Conservation (phyloP, 441 rosid species). For the Gossypium trilobum region DNA sequence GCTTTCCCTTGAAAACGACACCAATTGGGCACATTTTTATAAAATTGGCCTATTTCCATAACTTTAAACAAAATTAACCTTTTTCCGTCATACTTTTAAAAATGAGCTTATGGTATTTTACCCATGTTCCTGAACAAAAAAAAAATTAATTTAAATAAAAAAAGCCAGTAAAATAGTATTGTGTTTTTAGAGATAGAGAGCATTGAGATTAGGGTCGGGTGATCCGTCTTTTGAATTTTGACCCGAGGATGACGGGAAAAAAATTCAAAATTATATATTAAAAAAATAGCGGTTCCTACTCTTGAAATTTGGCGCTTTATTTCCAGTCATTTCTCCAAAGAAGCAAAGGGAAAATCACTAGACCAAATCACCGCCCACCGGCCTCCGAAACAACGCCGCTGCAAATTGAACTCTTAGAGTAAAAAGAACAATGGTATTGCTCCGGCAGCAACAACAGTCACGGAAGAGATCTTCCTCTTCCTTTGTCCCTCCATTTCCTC, state of each 20-base stretch:
- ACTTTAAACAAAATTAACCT: too few species aligned
- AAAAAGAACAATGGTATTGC: slow-evolving; percentile 43
- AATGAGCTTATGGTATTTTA: too few species aligned
- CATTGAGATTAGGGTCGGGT: too few species aligned
- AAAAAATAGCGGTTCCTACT: background rate
- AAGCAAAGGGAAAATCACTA: background rate
- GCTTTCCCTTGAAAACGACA: too few species aligned
- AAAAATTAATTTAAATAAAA: too few species aligned
- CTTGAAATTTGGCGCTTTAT: slow-evolving; percentile 12
- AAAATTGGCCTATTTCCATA: too few species aligned
- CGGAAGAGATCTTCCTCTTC: slow-evolving; percentile 46
- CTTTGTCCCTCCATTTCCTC: slow-evolving; percentile 23
- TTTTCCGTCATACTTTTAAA: too few species aligned
- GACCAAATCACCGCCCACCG: background rate
- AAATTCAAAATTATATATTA: background rate
- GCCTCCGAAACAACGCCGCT: background rate
- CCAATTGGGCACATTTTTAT: too few species aligned
- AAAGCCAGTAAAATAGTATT: too few species aligned
- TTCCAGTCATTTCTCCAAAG: background rate
- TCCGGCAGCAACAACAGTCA: slow-evolving; percentile 30
- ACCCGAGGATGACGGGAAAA: background rate
- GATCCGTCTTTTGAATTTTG: too few species aligned
- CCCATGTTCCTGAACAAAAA: too few species aligned
- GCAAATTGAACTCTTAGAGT: background rate
- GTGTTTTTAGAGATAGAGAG: too few species aligned